Percentiles rank a stretch among this genome's conserved stretches.
Conservation (phyloP, 139 green algal species). For the Chlorella sp. region DNA sequence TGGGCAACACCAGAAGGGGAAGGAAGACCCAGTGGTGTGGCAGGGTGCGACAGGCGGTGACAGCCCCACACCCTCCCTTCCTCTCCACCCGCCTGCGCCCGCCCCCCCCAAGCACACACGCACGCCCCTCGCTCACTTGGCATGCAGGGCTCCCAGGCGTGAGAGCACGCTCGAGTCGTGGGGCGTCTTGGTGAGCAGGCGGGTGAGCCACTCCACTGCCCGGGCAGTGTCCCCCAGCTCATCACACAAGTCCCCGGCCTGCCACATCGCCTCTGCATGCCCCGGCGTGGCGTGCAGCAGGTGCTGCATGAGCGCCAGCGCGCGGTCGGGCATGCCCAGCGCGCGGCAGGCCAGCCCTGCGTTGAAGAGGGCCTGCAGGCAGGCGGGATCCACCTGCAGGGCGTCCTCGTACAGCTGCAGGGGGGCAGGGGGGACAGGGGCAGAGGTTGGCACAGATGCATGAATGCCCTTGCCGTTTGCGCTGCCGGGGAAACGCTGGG, state of each 20-base stretch:
- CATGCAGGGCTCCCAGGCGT: conserved; percentile 78
- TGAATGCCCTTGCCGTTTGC: not conserved
- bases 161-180: conserved; percentile 84
- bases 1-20: no score
- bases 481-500: no score
- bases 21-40: no score
- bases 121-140: conserved; percentile 33
- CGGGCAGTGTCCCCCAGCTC: conserved; percentile 64
- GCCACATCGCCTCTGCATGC: conserved; percentile 74
- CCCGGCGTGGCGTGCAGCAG: conserved; percentile 78
- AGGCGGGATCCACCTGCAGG: conserved; percentile 77
- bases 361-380: conserved; percentile 84
- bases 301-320: conserved; percentile 73
- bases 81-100: not conserved
- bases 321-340: conserved; percentile 56
- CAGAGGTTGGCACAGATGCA: not conserved
- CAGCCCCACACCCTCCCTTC: not conserved
- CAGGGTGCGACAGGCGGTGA: no score
- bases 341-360: conserved; percentile 69
- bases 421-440: not conserved
- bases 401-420: conserved; percentile 70
- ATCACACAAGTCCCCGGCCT: conserved; percentile 75
- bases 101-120: not conserved
- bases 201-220: conserved; percentile 82
- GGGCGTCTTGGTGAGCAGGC: conserved; percentile 73